Evolutionary conservation across 257 asterid species (phyloP).

Genomic region (Scutellaria minor): DNA sequence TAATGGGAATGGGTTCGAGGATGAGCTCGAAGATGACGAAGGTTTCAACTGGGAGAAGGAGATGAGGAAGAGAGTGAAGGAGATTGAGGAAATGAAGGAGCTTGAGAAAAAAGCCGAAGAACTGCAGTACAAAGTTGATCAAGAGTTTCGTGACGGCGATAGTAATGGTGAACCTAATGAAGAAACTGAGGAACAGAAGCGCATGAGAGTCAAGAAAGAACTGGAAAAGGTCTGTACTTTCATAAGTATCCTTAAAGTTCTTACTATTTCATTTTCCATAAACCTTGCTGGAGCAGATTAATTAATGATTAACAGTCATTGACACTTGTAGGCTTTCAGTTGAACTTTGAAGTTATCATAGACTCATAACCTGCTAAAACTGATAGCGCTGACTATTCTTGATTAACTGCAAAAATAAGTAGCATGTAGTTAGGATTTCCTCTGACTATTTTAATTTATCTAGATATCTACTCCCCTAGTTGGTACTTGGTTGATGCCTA

Average conservation of each 20-base stretch:
- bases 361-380: background rate
- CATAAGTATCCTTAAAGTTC: background rate
- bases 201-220: conserved; percentile 80
- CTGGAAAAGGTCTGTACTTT: conserved; percentile 66
- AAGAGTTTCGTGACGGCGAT: conserved; percentile 49
- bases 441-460: background rate
- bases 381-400: conserved; percentile 5
- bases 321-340: background rate
- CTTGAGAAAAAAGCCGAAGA: conserved; percentile 91
- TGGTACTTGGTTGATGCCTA: background rate
- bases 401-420: background rate
- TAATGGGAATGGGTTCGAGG: conserved; percentile 63
- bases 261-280: background rate
- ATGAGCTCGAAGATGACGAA: conserved; percentile 53
- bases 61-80: conserved; percentile 88
- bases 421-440: background rate
- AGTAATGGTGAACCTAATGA: conserved; percentile 41
- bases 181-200: conserved; percentile 80
- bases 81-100: conserved; percentile 84
- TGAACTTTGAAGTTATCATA: background rate
- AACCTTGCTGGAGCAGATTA: background rate
- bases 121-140: conserved; percentile 66
- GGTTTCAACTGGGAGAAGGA: conserved; percentile 78
- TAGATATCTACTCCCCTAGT: too few species aligned
- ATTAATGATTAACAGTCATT: too few species aligned